These are phyloP conservation scores for Epicoccum nigrum DNA, from an alignment of 2,329 filamentous ascomycete species.

Conservation along the genomic window DNA sequence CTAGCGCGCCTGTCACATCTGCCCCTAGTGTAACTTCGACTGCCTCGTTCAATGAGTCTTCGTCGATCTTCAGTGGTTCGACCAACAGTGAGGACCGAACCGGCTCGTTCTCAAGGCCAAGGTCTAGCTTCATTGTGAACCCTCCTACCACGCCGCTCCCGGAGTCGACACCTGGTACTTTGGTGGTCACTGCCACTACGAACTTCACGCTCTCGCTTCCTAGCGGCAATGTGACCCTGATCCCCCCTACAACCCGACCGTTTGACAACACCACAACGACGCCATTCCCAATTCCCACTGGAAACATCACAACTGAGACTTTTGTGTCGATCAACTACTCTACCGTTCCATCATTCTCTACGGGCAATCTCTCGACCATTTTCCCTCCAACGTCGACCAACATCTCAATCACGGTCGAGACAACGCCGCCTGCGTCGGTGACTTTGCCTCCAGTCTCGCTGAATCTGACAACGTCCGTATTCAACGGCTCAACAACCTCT, in stretches of 20 bases:
- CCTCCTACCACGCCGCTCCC: neutral
- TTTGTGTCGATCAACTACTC: slow-evolving; percentile 8
- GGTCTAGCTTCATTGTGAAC: slow-evolving; percentile 1
- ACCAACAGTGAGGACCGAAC: slow-evolving; percentile 1
- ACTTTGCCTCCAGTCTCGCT: slow-evolving; percentile 5
- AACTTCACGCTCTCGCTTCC: slow-evolving; percentile 16
- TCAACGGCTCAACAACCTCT: neutral
- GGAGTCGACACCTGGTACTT: slow-evolving; percentile 3
- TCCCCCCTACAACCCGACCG: slow-evolving; percentile 11
- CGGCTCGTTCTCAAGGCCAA: slow-evolving; percentile 1
- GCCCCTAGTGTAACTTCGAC: neutral
- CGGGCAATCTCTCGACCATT: slow-evolving; percentile 6
- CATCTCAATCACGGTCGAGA: slow-evolving; percentile 17
- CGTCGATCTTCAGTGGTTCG: neutral
- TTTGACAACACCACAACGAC: slow-evolving; percentile 10
- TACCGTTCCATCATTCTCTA: slow-evolving; percentile 4
- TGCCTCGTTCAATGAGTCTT: slow-evolving; percentile 1
- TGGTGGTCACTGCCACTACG: slow-evolving; percentile 1
- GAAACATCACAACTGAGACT: slow-evolving; percentile 1
- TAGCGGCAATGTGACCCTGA: slow-evolving; percentile 8
- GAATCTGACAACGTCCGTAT: slow-evolving; percentile 1
- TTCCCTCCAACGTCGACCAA: slow-evolving; percentile 7
- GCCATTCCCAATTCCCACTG: slow-evolving; percentile 7
- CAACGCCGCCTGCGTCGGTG: slow-evolving; percentile 6
- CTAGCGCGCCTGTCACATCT: neutral